Percentiles rank a stretch among this genome's conserved stretches.
phyloP scores from a whole-genome alignment of 2,329 filamentous ascomycete species.

The Ophiostoma sp. region DNA sequence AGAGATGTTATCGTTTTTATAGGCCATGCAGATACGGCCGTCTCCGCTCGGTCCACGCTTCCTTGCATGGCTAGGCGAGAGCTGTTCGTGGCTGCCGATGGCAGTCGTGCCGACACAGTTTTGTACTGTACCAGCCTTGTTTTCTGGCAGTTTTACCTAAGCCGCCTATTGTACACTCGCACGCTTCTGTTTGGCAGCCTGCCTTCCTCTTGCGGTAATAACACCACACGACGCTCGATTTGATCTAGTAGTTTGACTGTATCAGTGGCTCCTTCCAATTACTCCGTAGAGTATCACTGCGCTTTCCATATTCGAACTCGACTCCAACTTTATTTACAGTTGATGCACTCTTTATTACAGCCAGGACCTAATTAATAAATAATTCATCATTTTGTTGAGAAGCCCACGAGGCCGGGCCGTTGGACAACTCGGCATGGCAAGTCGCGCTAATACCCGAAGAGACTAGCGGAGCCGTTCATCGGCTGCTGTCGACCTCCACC shows the following conservation, averaged over 20 bases:
- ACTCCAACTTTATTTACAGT: background rate
- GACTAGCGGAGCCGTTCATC: slow-evolving; percentile 4
- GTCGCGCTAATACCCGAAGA: background rate
- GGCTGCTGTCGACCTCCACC: background rate
- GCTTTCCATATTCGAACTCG: no score
- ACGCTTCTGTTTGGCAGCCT: slow-evolving; percentile 24
- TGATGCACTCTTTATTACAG: background rate
- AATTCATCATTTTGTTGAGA: background rate
- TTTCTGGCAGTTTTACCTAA: background rate
- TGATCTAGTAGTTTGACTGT: background rate
- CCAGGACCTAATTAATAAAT: background rate
- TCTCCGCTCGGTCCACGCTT: background rate
- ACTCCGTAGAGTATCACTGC: background rate
- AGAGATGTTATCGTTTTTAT: background rate
- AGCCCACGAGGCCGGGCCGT: background rate
- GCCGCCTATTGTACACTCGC: slow-evolving; percentile 18
- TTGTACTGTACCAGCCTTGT: background rate
- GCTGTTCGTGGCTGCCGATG: background rate
- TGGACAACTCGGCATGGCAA: slow-evolving; percentile 6
- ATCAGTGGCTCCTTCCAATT: background rate
- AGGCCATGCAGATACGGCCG: background rate
- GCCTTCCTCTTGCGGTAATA: background rate
- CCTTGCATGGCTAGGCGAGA: background rate
- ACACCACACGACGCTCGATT: background rate
- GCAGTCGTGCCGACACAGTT: slow-evolving; percentile 22